phyloP scores from a whole-genome alignment of 2,329 filamentous ascomycete species.

The Verticillium zaregamsianum region DNA sequence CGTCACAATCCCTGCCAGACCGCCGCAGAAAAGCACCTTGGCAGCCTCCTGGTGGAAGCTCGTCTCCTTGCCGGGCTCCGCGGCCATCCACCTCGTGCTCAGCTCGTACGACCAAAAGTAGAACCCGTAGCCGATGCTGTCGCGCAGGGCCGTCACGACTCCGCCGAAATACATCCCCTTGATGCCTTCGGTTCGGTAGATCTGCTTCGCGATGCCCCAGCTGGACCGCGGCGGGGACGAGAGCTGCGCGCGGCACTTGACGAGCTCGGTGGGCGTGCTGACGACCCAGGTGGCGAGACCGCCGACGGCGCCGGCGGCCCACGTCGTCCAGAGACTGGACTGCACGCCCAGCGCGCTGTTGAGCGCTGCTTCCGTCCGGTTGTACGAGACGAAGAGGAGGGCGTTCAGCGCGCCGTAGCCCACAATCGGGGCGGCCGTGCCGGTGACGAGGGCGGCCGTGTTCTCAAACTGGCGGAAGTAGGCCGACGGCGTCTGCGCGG shows the following conservation, averaged over 20 bases:
- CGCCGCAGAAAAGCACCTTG: slow-evolving; percentile 76
- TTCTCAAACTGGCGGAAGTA: slow-evolving; percentile 28
- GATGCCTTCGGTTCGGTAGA: slow-evolving; percentile 54
- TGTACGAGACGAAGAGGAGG: slow-evolving; percentile 85
- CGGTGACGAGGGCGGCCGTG: slow-evolving; percentile 44
- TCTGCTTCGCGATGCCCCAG: slow-evolving; percentile 59
- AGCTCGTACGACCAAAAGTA: slow-evolving; percentile 95
- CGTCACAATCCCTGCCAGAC: slow-evolving; percentile 79
- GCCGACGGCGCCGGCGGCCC: slow-evolving; percentile 74
- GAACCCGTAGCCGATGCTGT: slow-evolving; percentile 92
- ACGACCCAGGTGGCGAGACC: slow-evolving; percentile 83
- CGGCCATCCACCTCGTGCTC: slow-evolving; percentile 55
- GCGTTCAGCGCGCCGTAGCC: slow-evolving; percentile 91
- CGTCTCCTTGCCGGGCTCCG: slow-evolving; percentile 12
- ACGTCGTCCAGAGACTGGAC: slow-evolving; percentile 61
- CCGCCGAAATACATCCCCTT: slow-evolving; percentile 79
- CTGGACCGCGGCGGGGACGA: slow-evolving; percentile 45
- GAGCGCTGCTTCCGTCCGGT: slow-evolving; percentile 69
- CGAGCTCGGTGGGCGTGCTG: slow-evolving; percentile 82
- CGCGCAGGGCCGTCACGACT: slow-evolving; percentile 72
- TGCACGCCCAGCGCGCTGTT: slow-evolving; percentile 27
- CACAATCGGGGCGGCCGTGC: slow-evolving; percentile 79
- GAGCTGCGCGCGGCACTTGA: slow-evolving; percentile 85
- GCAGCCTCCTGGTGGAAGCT: slow-evolving; percentile 41
- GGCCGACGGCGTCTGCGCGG: slow-evolving; percentile 5